A percentile compares a stretch with the other conserved stretches of the same genome.
Evolutionary conservation across 371 early-diverging fungal genomes (phyloP).

Genomic region (Rhizopus stolonifer): DNA sequence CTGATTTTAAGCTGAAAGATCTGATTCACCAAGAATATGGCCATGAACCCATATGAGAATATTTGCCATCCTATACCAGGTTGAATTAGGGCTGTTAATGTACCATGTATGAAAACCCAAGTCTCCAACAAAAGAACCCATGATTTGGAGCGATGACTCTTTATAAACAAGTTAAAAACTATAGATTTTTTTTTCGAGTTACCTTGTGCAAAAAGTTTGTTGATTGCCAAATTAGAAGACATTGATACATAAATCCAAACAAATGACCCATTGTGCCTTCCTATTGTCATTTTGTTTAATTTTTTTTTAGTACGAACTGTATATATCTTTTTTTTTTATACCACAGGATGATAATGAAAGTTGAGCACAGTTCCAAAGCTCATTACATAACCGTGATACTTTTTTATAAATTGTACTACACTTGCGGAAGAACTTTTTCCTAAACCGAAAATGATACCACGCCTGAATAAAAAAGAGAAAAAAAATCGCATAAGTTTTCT

Average conservation of each 20-base stretch:
- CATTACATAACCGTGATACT: slow-evolving; percentile 47
- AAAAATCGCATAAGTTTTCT: slow-evolving; percentile 2
- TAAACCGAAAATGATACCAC: slow-evolving; percentile 37
- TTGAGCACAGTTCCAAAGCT: slow-evolving; percentile 45
- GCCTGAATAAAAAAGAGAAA: slow-evolving; percentile 21
- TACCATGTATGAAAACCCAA: slow-evolving; percentile 45
- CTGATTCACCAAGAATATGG: slow-evolving; percentile 38
- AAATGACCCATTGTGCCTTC: slow-evolving; percentile 45
- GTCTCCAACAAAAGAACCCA: slow-evolving; percentile 40
- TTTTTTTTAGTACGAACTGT: neutral
- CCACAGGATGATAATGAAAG: slow-evolving; percentile 49
- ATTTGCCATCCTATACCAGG: slow-evolving; percentile 47
- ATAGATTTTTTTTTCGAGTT: neutral
- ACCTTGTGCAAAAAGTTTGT: slow-evolving; percentile 39
- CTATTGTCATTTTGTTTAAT: slow-evolving; percentile 11
- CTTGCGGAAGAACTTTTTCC: slow-evolving; percentile 21
- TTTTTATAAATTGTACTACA: slow-evolving; percentile 33
- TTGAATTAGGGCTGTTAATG: slow-evolving; percentile 41
- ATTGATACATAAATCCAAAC: slow-evolving; percentile 44
- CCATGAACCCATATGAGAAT: slow-evolving; percentile 40
- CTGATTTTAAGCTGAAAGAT: slow-evolving; percentile 29
- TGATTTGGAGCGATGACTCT: slow-evolving; percentile 41
- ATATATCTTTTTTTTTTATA: slow-evolving; percentile 9
- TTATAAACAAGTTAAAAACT: neutral
- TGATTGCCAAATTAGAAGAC: slow-evolving; percentile 46